These are phyloP conservation scores for Boletus coccyginus DNA, from an alignment of 768 basidiomycete species.

Conservation along the genomic window DNA sequence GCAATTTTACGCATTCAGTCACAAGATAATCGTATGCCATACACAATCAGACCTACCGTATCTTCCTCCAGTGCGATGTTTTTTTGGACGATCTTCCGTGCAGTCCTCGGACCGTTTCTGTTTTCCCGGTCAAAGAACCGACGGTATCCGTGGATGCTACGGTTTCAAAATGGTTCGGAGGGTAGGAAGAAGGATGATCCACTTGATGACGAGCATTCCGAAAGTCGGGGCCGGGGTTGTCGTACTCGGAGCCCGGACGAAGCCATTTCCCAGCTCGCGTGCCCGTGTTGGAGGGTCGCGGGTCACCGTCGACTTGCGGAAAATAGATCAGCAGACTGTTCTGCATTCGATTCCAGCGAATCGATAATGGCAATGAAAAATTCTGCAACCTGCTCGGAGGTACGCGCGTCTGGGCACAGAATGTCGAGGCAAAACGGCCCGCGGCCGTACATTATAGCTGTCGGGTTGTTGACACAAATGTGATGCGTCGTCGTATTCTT, in stretches of 20 bases:
- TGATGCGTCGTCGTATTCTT: not conserved
- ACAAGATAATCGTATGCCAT: not conserved
- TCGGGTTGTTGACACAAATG: not conserved
- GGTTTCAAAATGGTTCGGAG: not conserved
- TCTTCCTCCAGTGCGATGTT: not conserved
- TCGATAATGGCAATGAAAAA: accelerated
- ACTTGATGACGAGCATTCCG: not conserved
- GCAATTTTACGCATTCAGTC: not conserved
- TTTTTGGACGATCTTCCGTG: not conserved
- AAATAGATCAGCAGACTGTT: not conserved
- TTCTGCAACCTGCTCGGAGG: accelerated
- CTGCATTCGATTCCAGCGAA: no score
- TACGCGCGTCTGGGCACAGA: not conserved
- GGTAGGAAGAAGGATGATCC: not conserved
- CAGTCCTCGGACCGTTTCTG: no score
- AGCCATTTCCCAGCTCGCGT: not conserved
- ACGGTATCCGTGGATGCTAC: not conserved
- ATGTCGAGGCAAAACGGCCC: not conserved
- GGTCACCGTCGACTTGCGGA: not conserved
- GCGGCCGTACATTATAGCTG: not conserved
- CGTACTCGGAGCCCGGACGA: no score
- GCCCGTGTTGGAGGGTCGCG: not conserved
- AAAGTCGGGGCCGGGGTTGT: not conserved
- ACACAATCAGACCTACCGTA: not conserved
- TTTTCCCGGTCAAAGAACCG: not conserved